Conservation (phyloP, 1,284 basidiomycete genomes). For the Apiotrichum gamsii region DNA sequence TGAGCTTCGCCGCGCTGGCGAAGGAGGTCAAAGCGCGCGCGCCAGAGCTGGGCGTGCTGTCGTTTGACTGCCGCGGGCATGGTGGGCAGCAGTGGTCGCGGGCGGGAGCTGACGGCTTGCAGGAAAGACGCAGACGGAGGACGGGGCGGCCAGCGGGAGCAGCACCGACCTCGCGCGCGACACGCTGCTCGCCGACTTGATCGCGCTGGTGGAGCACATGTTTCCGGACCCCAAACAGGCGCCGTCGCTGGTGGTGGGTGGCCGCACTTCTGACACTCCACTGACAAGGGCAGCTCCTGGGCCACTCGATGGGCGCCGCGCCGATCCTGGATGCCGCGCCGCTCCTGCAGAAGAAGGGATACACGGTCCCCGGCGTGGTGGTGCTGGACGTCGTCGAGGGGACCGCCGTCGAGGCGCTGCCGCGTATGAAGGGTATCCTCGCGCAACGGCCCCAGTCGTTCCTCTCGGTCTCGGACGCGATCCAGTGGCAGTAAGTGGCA, state of each 20-base stretch:
- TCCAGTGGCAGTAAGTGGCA: conserved; percentile 94
- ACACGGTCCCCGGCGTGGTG: conserved; percentile 69
- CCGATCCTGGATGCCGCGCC: conserved; percentile 70
- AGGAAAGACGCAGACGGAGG: conserved; percentile 56
- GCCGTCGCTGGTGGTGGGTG: conserved; percentile 66
- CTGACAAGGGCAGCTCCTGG: conserved; percentile 78
- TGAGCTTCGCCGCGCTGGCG: conserved; percentile 84
- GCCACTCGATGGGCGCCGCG: conserved; percentile 87
- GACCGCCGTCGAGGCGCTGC: conserved; percentile 86
- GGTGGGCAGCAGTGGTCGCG: conserved; percentile 53
- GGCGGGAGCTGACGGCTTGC: not conserved
- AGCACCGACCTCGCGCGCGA: conserved; percentile 65
- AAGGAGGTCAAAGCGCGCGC: conserved; percentile 62
- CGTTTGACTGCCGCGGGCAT: conserved; percentile 80
- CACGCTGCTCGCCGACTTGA: conserved; percentile 64
- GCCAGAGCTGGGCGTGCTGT: conserved; percentile 75
- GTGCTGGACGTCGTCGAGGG: conserved; percentile 97
- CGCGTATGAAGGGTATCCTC: conserved; percentile 84
- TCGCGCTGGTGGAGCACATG: conserved; percentile 59
- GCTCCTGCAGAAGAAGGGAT: conserved; percentile 60
- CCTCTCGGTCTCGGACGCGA: conserved; percentile 69
- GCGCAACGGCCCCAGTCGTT: conserved; percentile 79
- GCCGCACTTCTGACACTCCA: no score
- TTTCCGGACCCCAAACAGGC: conserved; percentile 60
- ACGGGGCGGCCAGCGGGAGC: conserved; percentile 33